Conservation (phyloP, 2,329 filamentous ascomycete genomes). For the Nannizziopsis barbatae region DNA sequence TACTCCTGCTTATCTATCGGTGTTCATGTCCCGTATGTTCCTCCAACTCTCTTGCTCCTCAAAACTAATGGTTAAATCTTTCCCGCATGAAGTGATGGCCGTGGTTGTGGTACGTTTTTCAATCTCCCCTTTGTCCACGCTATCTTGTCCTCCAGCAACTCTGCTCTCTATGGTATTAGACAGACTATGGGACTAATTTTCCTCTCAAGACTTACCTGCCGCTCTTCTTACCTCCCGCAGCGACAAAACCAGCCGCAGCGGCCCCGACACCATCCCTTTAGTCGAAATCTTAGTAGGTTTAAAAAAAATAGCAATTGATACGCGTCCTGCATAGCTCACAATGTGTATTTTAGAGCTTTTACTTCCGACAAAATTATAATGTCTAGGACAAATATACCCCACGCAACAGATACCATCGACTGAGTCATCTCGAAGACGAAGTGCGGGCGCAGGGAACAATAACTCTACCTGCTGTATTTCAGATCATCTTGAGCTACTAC, state of each 20-base stretch:
- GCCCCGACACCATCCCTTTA: conserved; percentile 35
- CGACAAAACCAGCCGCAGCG: conserved; percentile 20
- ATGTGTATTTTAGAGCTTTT: too few relatives aligned
- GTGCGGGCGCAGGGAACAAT: too few relatives aligned
- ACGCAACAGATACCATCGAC: too few relatives aligned
- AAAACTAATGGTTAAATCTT: neutral
- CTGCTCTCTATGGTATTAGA: neutral
- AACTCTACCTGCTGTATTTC: too few relatives aligned
- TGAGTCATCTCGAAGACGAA: too few relatives aligned
- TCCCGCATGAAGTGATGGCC: conserved; percentile 44
- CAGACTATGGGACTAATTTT: conserved; percentile 11
- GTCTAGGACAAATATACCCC: too few relatives aligned
- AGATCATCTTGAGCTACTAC: too few relatives aligned
- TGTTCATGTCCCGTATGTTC: conserved; percentile 64
- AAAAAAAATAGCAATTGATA: too few relatives aligned
- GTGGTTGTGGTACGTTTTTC: conserved; percentile 40
- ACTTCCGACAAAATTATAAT: too few relatives aligned
- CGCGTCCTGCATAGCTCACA: too few relatives aligned
- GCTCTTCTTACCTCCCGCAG: conserved; percentile 50
- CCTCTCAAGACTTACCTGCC: conserved; percentile 48
- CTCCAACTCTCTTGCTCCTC: neutral
- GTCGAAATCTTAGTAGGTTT: neutral
- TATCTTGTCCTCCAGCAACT: neutral
- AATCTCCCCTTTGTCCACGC: neutral
- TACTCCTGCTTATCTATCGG: conserved; percentile 63